Conservation (phyloP, 2,329 filamentous ascomycete genomes). For the Aspergillus felis region DNA sequence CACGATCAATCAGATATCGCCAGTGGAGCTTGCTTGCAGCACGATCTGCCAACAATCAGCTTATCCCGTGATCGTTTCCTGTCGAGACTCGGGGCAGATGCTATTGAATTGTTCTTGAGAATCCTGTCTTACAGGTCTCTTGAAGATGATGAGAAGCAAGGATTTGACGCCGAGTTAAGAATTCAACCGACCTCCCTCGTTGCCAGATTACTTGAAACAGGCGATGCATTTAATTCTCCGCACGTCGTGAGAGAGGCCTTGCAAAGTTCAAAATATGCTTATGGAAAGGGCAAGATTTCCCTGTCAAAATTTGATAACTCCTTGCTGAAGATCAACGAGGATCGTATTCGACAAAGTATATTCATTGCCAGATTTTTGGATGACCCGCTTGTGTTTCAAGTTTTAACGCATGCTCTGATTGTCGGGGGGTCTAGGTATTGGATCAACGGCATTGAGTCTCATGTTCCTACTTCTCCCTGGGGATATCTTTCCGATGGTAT, state of each 20-base stretch:
- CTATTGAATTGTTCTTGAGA: constrained; percentile 32
- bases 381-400: constrained; percentile 22
- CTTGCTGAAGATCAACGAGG: constrained; percentile 33
- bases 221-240: constrained; percentile 34
- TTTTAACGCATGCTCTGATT: constrained; percentile 34
- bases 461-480: constrained; percentile 29
- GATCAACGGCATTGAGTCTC: constrained; percentile 26
- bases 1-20: background rate
- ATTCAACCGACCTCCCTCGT: constrained; percentile 28
- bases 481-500: constrained; percentile 34
- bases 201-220: constrained; percentile 29
- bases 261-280: constrained; percentile 23
- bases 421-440: constrained; percentile 36
- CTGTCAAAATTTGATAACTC: constrained; percentile 21
- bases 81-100: constrained; percentile 26
- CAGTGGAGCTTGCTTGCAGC: background rate
- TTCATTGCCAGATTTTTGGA: constrained; percentile 34
- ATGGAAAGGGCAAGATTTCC: constrained; percentile 25
- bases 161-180: constrained; percentile 24
- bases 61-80: constrained; percentile 25
- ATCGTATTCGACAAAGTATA: constrained; percentile 37
- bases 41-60: constrained; percentile 23
- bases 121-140: constrained; percentile 27
- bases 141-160: constrained; percentile 12
- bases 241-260: constrained; percentile 21